Base-by-base conservation (phyloP, 116 monocot genomes). In the Phalaenopsis hybrid region DNA sequence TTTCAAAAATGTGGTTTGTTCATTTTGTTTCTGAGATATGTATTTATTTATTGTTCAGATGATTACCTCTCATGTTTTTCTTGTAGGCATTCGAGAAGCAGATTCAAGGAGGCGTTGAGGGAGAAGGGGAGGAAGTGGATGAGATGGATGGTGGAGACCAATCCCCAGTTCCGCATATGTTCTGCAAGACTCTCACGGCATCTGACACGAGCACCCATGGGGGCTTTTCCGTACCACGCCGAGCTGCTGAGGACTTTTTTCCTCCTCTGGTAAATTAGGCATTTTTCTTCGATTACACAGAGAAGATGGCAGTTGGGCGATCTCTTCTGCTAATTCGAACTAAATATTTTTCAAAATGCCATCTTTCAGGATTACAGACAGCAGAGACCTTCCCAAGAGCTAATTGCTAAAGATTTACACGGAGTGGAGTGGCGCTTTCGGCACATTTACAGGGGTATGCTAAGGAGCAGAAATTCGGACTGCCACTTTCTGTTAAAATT, bases 201-300 rank as follows among this genome's bases (percentile, higher is more conserved):
- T 96, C 96, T 6, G 96, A 96, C 78, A 96, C 96, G 0, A 96
- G 96, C 85, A 96, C 94, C 0, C 96, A 96, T 83, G 96, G 96
- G 9, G 96, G 96, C 8, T 96, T 96, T 89, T 96, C 96, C 65
- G 94, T 96, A 44, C 96, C 96, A 61, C 94, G 96, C 18, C 88
- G 94, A 28, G 96, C 96, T 81, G 96, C 96, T 13, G 96, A 96
- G 80, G 96, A 96, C 55, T 96, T 94, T 76, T 96, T 96, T 75
- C 90, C 93, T 84, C 93, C 96, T 1, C 82, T 96, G 93, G 96
- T 96, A 86, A 63, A 70, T 21, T 37, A 9, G 33, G 20, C 0
- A 25, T 18, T 73, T 37, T 43, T 43, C 12, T 18, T 17, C 0
- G 2, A n/a, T 45, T 75, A 7, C 75, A 8, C 44, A 75, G 43